phyloP scores from a whole-genome alignment of 2,329 filamentous ascomycete genomes.

The Geoglossum cookeanum region DNA sequence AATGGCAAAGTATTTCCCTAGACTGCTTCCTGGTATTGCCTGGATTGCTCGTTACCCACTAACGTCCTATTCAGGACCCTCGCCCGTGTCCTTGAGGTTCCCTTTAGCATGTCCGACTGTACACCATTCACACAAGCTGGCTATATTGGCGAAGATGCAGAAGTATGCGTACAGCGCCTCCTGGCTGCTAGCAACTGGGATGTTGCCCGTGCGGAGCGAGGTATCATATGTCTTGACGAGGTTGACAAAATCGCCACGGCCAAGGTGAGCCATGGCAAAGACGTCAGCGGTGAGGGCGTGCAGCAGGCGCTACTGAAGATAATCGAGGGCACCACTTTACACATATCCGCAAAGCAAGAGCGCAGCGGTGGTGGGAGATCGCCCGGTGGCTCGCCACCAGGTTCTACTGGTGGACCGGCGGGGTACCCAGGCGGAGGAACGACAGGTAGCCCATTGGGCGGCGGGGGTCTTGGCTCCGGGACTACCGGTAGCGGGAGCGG shows the following conservation, averaged over 20 bases:
- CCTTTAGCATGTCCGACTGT: constrained; percentile 89
- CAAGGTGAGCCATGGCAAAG: constrained; percentile 72
- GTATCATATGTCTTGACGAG: constrained; percentile 91
- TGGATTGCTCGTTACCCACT: not conserved
- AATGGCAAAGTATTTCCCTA: constrained; percentile 46
- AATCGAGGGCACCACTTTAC: constrained; percentile 85
- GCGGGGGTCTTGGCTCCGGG: not conserved
- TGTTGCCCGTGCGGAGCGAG: constrained; percentile 63
- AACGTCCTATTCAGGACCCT: constrained; percentile 43
- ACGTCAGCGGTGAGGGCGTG: constrained; percentile 90
- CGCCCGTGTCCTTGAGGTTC: constrained; percentile 81
- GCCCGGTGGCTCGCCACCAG: not conserved
- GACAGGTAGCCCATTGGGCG: not conserved
- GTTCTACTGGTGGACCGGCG: not conserved
- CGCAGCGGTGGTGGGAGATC: constrained; percentile 23
- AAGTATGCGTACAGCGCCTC: constrained; percentile 79
- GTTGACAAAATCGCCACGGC: constrained; percentile 92
- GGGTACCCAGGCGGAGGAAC: not conserved
- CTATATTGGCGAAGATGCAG: constrained; percentile 96
- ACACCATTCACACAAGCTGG: constrained; percentile 91
- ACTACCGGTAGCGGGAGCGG: constrained; percentile 12
- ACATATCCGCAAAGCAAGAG: constrained; percentile 72
- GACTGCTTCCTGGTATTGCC: not conserved
- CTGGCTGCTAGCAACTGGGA: constrained; percentile 84
- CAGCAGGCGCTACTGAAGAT: constrained; percentile 93